phyloP scores from a whole-genome alignment of 1,284 basidiomycete species.

The Taiwanofungus camphoratus region DNA sequence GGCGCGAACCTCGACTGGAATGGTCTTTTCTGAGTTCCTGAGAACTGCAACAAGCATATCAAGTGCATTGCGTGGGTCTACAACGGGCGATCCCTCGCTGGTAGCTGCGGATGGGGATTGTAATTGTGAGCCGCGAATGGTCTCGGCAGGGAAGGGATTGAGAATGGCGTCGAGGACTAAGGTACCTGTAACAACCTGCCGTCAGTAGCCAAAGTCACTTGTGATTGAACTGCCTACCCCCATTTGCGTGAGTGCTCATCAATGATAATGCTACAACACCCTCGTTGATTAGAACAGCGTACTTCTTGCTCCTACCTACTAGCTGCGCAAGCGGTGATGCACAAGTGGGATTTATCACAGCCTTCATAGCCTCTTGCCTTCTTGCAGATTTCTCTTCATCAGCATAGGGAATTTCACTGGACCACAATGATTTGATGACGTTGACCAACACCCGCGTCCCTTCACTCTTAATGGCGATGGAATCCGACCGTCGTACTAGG shows the following conservation, averaged over 20 bases:
- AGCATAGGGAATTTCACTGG: constrained; percentile 36
- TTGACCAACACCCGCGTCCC: constrained; percentile 86
- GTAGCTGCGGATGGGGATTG: constrained; percentile 35
- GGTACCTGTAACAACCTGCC: constrained; percentile 36
- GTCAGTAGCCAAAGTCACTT: constrained; percentile 10
- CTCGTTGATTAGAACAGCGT: constrained; percentile 86
- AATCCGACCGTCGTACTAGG: constrained; percentile 76
- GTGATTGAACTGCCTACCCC: constrained; percentile 42
- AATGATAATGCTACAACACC: constrained; percentile 81
- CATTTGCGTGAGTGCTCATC: constrained; percentile 57
- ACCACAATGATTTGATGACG: constrained; percentile 68
- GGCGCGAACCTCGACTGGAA: constrained; percentile 63
- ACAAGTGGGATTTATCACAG: constrained; percentile 46
- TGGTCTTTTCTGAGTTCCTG: constrained; percentile 40
- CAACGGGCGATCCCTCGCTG: constrained; percentile 32
- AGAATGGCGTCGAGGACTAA: constrained; percentile 56
- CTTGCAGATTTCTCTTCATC: constrained; percentile 34
- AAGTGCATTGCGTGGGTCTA: constrained; percentile 45
- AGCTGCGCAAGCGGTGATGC: constrained; percentile 66
- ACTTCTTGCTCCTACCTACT: constrained; percentile 71
- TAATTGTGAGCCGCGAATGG: constrained; percentile 29
- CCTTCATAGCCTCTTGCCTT: constrained; percentile 49
- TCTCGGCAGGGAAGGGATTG: constrained; percentile 44
- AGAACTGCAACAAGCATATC: constrained; percentile 62
- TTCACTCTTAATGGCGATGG: constrained; percentile 81